Percentiles rank a stretch among this genome's conserved stretches.
phyloP scores from a whole-genome alignment of 768 basidiomycete species.

The Russula olivacea region DNA sequence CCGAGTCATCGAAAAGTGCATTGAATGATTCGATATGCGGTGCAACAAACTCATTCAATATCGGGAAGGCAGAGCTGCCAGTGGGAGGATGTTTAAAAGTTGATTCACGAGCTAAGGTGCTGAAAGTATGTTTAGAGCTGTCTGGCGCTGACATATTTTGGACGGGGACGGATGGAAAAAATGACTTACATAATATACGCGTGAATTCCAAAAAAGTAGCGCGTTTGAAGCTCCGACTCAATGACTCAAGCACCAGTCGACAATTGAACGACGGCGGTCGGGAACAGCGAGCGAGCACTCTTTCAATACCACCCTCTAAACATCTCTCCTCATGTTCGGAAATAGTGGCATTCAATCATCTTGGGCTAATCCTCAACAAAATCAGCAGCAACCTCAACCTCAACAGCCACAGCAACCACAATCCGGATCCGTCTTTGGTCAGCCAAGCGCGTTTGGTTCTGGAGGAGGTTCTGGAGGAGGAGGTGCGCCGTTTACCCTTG shows the following conservation, averaged over 20 bases:
- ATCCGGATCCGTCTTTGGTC: slow-evolving; percentile 56
- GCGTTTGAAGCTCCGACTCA: slow-evolving; percentile 21
- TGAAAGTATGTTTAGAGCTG: slow-evolving; percentile 53
- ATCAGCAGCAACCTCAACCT: slow-evolving; percentile 58
- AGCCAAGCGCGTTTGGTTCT: slow-evolving; percentile 59
- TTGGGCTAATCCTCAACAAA: slow-evolving; percentile 64
- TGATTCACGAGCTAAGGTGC: slow-evolving; percentile 74
- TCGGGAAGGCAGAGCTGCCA: slow-evolving; percentile 62
- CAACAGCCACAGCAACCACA: slow-evolving; percentile 39
- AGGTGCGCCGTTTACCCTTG: slow-evolving; percentile 28
- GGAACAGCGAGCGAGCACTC: neutral
- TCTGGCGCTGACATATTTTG: slow-evolving; percentile 41
- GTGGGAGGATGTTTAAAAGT: slow-evolving; percentile 71
- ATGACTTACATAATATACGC: slow-evolving; percentile 13
- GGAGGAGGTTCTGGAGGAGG: slow-evolving; percentile 51
- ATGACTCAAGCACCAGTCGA: slow-evolving; percentile 4
- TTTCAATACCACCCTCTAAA: neutral
- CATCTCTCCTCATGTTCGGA: slow-evolving; percentile 50
- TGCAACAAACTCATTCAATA: slow-evolving; percentile 86
- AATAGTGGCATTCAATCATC: slow-evolving; percentile 46
- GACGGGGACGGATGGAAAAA: neutral
- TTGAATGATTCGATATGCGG: slow-evolving; percentile 98
- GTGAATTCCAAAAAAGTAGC: slow-evolving; percentile 1
- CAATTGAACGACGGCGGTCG: neutral
- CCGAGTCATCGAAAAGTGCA: slow-evolving; percentile 89